Evolutionary conservation across 2,329 filamentous ascomycete genomes (phyloP).

Genomic region (Calonectria multiphialidica): DNA sequence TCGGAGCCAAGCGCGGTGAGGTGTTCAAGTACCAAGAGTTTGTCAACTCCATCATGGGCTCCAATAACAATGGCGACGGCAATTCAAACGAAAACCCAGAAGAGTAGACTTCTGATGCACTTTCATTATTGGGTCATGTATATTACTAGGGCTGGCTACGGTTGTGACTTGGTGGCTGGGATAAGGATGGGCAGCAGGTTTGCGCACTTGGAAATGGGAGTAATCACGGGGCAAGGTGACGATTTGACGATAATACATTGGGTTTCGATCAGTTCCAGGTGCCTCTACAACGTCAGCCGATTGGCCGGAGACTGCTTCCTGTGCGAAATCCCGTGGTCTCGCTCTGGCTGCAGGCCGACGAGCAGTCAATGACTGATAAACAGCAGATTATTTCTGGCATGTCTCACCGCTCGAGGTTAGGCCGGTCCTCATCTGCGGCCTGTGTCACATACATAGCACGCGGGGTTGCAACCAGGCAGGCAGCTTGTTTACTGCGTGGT

Average conservation of each 20-base stretch:
- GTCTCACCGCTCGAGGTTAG: background rate
- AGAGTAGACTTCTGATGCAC: conserved; percentile 8
- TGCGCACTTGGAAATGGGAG: conserved; percentile 6
- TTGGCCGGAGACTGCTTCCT: too few species aligned
- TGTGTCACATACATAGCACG: background rate
- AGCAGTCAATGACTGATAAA: background rate
- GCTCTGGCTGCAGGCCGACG: background rate
- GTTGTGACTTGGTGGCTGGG: conserved; percentile 1
- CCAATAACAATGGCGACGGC: conserved; percentile 55
- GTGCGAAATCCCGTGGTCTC: background rate
- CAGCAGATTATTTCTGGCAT: background rate
- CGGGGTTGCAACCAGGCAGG: background rate
- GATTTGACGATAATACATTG: conserved; percentile 14
- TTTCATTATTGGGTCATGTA: conserved; percentile 3
- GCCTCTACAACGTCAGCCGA: background rate
- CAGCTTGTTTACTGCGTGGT: background rate
- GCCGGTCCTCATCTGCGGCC: background rate
- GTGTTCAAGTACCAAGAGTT: conserved; percentile 97
- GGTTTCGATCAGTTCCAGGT: background rate
- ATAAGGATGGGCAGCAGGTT: conserved; percentile 10
- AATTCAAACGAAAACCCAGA: conserved; percentile 46
- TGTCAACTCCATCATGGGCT: conserved; percentile 76
- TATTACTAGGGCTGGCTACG: conserved; percentile 9
- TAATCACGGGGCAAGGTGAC: conserved; percentile 3
- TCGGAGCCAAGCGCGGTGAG: conserved; percentile 77